Evolutionary conservation across 2,329 filamentous ascomycete species (phyloP).

Genomic region (Westerdykella ornata): DNA sequence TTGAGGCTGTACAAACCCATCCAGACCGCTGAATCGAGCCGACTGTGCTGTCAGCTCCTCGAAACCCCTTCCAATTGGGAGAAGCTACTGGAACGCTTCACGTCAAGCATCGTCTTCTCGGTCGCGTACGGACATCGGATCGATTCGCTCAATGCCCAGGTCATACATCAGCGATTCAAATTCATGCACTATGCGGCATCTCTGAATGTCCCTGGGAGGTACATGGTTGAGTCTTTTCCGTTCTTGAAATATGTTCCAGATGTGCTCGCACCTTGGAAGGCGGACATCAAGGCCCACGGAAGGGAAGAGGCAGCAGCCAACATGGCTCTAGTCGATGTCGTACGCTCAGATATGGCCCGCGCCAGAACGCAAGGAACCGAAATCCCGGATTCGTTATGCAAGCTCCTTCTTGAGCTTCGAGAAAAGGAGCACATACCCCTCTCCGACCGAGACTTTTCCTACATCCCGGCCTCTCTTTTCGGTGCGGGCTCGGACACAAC

Average conservation of each 20-base stretch:
- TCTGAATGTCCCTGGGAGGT: slow-evolving; percentile 43
- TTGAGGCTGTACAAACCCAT: slow-evolving; percentile 43
- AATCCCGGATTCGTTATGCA: slow-evolving; percentile 41
- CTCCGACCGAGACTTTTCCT: slow-evolving; percentile 40
- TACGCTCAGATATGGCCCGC: slow-evolving; percentile 36
- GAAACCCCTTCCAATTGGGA: slow-evolving; percentile 39
- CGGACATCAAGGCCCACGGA: slow-evolving; percentile 38
- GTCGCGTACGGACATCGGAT: slow-evolving; percentile 49
- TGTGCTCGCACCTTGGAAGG: slow-evolving; percentile 45
- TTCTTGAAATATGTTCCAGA: slow-evolving; percentile 41
- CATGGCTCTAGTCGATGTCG: slow-evolving; percentile 38
- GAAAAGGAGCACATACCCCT: slow-evolving; percentile 38
- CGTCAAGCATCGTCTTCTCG: slow-evolving; percentile 46
- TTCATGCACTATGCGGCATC: slow-evolving; percentile 46
- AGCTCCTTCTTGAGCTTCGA: slow-evolving; percentile 39
- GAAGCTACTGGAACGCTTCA: slow-evolving; percentile 44
- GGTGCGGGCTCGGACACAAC: slow-evolving; percentile 50
- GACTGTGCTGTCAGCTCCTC: slow-evolving; percentile 42
- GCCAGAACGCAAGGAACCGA: slow-evolving; percentile 29
- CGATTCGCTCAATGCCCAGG: slow-evolving; percentile 43
- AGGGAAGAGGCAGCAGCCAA: slow-evolving; percentile 38
- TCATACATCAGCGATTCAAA: slow-evolving; percentile 44
- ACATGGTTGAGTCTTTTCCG: slow-evolving; percentile 45
- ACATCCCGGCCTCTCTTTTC: slow-evolving; percentile 41
- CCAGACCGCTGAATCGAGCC: slow-evolving; percentile 46